These are phyloP conservation scores for Oropetium thomaeum DNA, from an alignment of 176 grass and related monocot genomes.

Conservation along the genomic window DNA sequence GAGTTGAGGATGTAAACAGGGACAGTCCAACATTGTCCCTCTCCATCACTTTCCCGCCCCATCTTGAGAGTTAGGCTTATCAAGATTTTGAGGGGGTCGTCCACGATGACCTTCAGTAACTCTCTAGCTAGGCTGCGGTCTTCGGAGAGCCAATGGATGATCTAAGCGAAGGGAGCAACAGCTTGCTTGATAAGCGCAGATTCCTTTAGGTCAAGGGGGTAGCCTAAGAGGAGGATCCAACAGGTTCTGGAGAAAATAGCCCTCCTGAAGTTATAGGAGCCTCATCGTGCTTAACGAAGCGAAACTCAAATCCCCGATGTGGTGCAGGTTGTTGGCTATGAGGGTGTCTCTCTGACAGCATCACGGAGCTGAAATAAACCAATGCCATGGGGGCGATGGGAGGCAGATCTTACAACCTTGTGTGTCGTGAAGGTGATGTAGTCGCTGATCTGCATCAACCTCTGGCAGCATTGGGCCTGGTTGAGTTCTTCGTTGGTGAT, in stretches of 20 bases:
- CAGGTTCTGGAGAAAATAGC: neutral
- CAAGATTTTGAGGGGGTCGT: neutral
- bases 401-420: too few species aligned
- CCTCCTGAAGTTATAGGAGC: neutral
- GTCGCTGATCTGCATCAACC: too few species aligned
- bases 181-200: fast-evolving
- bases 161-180: neutral
- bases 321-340: neutral
- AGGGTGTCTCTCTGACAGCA: neutral
- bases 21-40: too few species aligned
- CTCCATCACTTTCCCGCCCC: too few species aligned
- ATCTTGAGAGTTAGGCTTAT: neutral
- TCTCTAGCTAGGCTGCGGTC: neutral
- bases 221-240: neutral
- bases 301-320: neutral
- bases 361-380: too few species aligned
- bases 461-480: too few species aligned
- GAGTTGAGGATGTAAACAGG: too few species aligned
- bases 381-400: too few species aligned
- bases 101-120: neutral
- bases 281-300: neutral
- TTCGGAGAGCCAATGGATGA: neutral
- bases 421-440: too few species aligned
- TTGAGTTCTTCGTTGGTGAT: too few species aligned
- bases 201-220: neutral